Conservation (phyloP, 176 grass and related monocot species). For the Dactylis glomerata region DNA sequence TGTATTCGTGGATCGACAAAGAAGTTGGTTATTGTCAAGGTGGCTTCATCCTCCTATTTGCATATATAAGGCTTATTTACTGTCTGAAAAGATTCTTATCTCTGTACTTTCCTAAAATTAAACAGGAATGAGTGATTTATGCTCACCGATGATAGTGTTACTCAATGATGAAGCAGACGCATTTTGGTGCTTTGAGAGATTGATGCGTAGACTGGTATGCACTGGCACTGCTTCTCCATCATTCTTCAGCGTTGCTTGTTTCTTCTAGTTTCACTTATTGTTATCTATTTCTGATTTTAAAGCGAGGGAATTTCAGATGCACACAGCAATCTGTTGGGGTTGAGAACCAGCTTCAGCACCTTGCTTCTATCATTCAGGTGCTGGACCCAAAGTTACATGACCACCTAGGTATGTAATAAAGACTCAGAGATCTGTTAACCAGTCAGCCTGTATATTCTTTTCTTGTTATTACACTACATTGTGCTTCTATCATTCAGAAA, state of each 20-base stretch:
- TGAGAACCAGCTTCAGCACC: conserved; percentile 80
- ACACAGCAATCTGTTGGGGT: conserved; percentile 93
- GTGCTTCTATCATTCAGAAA: conserved; percentile 67
- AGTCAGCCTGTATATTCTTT: conserved; percentile 6
- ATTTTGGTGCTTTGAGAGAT: conserved; percentile 96
- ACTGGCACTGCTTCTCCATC: neutral
- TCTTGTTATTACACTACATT: conserved; percentile 29
- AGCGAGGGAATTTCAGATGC: conserved; percentile 99
- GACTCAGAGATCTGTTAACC: neutral
- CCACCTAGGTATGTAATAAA: conserved; percentile 74
- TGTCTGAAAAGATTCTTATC: conserved; percentile 10
- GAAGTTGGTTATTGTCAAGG: conserved; percentile 99
- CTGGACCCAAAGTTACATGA: conserved; percentile 95
- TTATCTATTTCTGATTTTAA: conserved; percentile 51
- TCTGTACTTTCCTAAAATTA: conserved; percentile 13
- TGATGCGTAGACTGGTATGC: conserved; percentile 96
- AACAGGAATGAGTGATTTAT: conserved; percentile 99
- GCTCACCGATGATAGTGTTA: conserved; percentile 94
- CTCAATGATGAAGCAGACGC: conserved; percentile 94
- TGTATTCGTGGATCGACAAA: conserved; percentile 99
- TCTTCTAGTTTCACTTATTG: conserved; percentile 24
- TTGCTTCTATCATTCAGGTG: conserved; percentile 95
- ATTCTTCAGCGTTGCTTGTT: neutral
- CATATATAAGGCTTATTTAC: neutral
- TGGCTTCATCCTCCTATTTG: conserved; percentile 20